These are phyloP conservation scores for Picochlorum sp. DNA, from an alignment of 139 green algal genomes.

Conservation along the genomic window DNA sequence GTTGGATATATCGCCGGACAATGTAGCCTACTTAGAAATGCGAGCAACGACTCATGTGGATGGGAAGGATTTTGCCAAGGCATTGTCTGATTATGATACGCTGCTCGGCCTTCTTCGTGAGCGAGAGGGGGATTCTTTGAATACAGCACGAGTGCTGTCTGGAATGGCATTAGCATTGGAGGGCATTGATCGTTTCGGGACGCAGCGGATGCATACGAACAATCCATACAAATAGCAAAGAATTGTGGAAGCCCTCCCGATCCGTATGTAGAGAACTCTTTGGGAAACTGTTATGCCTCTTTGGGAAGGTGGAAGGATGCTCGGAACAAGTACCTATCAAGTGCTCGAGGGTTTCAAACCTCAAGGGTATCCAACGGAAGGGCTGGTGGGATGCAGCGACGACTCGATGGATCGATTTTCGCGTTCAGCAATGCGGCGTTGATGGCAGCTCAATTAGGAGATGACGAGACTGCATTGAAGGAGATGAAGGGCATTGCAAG, in stretches of 20 bases:
- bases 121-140: not conserved
- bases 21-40: slow-evolving; percentile 53
- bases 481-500: slow-evolving; percentile 60
- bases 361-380: slow-evolving; percentile 37
- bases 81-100: slow-evolving; percentile 56
- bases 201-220: slow-evolving; percentile 57
- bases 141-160: slow-evolving; percentile 43
- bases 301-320: slow-evolving; percentile 41
- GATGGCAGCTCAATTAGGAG: slow-evolving; percentile 63
- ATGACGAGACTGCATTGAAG: slow-evolving; percentile 37
- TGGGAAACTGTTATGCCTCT: slow-evolving; percentile 68
- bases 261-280: slow-evolving; percentile 71
- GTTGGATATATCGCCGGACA: slow-evolving; percentile 19
- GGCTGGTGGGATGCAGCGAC: slow-evolving; percentile 38
- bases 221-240: slow-evolving; percentile 32
- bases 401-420: slow-evolving; percentile 57
- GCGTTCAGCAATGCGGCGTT: slow-evolving; percentile 38
- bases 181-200: slow-evolving; percentile 55
- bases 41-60: slow-evolving; percentile 68
- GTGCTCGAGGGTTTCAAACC: slow-evolving; percentile 53
- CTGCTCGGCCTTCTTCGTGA: not conserved
- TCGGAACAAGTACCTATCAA: slow-evolving; percentile 43
- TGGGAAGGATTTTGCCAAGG: slow-evolving; percentile 63
- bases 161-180: slow-evolving; percentile 68
- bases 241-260: slow-evolving; percentile 18